phyloP scores from a whole-genome alignment of 192 early-diverging fungal species.

The Podila horticola region DNA sequence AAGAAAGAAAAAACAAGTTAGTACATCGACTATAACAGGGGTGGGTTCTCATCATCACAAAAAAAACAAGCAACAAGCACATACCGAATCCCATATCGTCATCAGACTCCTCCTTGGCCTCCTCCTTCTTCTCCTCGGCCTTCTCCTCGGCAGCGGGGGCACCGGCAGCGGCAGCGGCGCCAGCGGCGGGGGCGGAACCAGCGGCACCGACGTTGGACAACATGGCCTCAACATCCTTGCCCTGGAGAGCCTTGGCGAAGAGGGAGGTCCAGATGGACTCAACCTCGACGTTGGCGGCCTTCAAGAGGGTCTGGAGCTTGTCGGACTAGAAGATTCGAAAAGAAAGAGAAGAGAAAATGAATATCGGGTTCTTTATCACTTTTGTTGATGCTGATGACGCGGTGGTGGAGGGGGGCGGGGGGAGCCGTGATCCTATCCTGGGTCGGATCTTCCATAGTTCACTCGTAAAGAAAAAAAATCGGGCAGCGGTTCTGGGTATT shows the following conservation, averaged over 20 bases:
- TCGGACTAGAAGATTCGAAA: conserved; percentile 73
- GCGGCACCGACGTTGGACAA: conserved; percentile 89
- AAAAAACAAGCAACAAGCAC: conserved; percentile 11
- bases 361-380: background rate
- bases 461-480: background rate
- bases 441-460: background rate
- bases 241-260: conserved; percentile 98
- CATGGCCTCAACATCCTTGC: conserved; percentile 90
- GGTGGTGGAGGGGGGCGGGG: no score
- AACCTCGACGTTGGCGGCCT: conserved; percentile 89
- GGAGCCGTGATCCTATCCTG: background rate
- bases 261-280: conserved; percentile 96
- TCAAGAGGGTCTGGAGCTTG: conserved; percentile 92
- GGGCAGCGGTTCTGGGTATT: background rate
- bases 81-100: conserved; percentile 89
- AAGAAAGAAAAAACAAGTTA: background rate
- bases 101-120: conserved; percentile 84
- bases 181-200: conserved; percentile 56
- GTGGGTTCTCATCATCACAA: background rate
- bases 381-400: background rate
- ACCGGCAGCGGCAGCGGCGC: conserved; percentile 51
- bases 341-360: conserved; percentile 3
- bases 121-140: conserved; percentile 65
- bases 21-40: background rate
- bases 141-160: conserved; percentile 54